A percentile compares a stretch with the other conserved stretches of the same genome.
phyloP scores from a whole-genome alignment of 2,329 filamentous ascomycete genomes.

The Clonostachys solani region DNA sequence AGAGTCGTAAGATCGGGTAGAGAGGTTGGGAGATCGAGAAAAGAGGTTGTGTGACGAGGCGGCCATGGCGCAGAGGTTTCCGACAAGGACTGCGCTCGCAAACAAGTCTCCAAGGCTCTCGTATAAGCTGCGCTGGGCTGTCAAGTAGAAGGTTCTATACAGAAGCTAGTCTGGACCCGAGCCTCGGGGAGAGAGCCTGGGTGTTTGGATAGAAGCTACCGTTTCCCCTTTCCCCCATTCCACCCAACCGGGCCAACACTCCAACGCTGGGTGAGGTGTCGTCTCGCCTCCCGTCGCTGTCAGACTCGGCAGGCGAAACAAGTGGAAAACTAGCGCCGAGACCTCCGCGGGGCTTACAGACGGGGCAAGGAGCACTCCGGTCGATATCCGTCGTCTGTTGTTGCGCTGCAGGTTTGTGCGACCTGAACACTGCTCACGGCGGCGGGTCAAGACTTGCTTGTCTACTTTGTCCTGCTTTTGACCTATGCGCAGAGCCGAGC shows the following conservation, averaged over 20 bases:
- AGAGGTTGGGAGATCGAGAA: slow-evolving; percentile 57
- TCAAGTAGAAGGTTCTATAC: too few relatives aligned
- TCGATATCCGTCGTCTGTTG: slow-evolving; percentile 11
- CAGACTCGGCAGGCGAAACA: slow-evolving; percentile 7
- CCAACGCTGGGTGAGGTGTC: neutral
- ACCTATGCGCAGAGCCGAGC: neutral
- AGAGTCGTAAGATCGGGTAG: slow-evolving; percentile 59
- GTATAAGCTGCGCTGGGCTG: too few relatives aligned
- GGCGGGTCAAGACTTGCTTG: neutral
- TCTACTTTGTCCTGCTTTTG: neutral
- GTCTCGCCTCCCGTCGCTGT: neutral
- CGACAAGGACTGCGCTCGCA: neutral
- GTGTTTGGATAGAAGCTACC: neutral
- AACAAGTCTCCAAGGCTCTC: too few relatives aligned
- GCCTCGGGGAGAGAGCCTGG: neutral
- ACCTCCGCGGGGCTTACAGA: slow-evolving; percentile 2
- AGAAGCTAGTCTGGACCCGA: too few relatives aligned
- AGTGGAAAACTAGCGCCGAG: neutral
- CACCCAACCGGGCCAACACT: too few relatives aligned
- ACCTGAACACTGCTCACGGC: slow-evolving; percentile 5
- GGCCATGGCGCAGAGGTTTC: slow-evolving; percentile 33
- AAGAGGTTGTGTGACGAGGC: slow-evolving; percentile 50
- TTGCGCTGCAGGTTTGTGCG: slow-evolving; percentile 13
- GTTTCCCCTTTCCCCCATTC: too few relatives aligned
- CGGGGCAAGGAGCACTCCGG: slow-evolving; percentile 6